phyloP scores from a whole-genome alignment of 2,329 filamentous ascomycete species.

The Zelopaecilomyces penicillatus region DNA sequence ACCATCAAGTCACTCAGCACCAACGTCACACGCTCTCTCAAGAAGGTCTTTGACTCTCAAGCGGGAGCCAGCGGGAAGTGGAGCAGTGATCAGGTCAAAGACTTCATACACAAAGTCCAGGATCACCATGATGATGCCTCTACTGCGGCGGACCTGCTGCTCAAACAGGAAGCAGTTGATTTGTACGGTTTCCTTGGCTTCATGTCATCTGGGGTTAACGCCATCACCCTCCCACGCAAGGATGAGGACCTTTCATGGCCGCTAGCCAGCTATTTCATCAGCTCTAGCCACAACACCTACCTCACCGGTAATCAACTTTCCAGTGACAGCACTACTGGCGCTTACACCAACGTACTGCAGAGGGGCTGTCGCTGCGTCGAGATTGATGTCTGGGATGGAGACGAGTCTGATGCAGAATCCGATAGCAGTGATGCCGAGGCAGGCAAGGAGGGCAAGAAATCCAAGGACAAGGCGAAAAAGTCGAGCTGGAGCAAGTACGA shows the following conservation, averaged over 20 bases:
- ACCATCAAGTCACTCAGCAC: constrained; percentile 33
- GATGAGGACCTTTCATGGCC: constrained; percentile 59
- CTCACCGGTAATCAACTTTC: constrained; percentile 81
- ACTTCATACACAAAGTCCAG: constrained; percentile 41
- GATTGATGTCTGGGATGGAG: constrained; percentile 92
- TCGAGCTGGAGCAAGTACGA: constrained; percentile 50
- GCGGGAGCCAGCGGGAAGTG: constrained; percentile 34
- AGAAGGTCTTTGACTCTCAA: constrained; percentile 38
- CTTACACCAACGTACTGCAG: constrained; percentile 76
- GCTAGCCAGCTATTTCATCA: constrained; percentile 86
- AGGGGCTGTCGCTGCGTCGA: constrained; percentile 86
- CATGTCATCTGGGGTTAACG: constrained; percentile 43
- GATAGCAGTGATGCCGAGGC: constrained; percentile 34
- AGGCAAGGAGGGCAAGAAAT: constrained; percentile 6
- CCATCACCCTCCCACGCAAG: constrained; percentile 31
- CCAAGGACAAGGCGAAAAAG: constrained; percentile 36
- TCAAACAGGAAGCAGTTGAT: constrained; percentile 31
- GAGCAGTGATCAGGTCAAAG: constrained; percentile 34
- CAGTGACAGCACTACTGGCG: constrained; percentile 77
- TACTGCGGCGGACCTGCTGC: constrained; percentile 16
- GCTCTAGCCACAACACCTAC: constrained; percentile 92
- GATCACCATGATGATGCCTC: constrained; percentile 29
- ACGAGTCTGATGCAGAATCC: constrained; percentile 61
- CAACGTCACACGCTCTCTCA: constrained; percentile 33
- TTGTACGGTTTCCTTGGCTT: constrained; percentile 44